Conservation (phyloP, 2,329 filamentous ascomycete species). For the Colletotrichum shisoi region DNA sequence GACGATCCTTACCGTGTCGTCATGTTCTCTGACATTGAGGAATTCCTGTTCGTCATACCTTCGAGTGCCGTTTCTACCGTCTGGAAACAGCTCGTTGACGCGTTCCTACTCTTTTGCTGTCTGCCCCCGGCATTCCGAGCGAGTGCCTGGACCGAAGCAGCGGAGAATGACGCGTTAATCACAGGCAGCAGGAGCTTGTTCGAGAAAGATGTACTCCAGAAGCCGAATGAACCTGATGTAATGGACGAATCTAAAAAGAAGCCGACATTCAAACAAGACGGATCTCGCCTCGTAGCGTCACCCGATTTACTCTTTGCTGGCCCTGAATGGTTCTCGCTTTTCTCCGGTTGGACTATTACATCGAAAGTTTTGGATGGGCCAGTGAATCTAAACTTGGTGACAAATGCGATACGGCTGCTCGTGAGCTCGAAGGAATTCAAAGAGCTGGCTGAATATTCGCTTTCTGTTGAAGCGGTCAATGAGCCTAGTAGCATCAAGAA, state of each 20-base stretch:
- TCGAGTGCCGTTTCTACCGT: constrained; percentile 47
- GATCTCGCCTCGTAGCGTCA: constrained; percentile 48
- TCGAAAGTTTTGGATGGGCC: constrained; percentile 44
- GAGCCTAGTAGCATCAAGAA: constrained; percentile 69
- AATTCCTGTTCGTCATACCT: constrained; percentile 66
- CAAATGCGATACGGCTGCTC: constrained; percentile 66
- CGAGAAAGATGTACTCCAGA: constrained; percentile 22
- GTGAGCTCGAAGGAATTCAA: constrained; percentile 56
- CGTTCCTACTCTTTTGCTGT: constrained; percentile 73
- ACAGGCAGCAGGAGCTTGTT: constrained; percentile 16
- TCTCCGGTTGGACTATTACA: constrained; percentile 44
- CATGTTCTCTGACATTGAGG: constrained; percentile 77
- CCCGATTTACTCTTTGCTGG: constrained; percentile 63
- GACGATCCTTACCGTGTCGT: constrained; percentile 86
- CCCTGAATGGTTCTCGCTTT: constrained; percentile 55
- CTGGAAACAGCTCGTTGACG: constrained; percentile 66
- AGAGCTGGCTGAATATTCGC: constrained; percentile 70
- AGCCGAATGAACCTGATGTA: constrained; percentile 27
- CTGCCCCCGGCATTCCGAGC: constrained; percentile 61
- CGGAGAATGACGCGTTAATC: constrained; percentile 44
- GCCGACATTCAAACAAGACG: constrained; percentile 45
- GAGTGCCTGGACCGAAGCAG: constrained; percentile 45
- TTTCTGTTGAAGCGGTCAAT: constrained; percentile 70
- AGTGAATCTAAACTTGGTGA: constrained; percentile 57
- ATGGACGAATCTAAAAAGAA: constrained; percentile 27